Evolutionary conservation across 2,329 filamentous ascomycete genomes (phyloP), one percentile per base, ranked within the genome.

Genomic region (Aspergillus niger): DNA sequence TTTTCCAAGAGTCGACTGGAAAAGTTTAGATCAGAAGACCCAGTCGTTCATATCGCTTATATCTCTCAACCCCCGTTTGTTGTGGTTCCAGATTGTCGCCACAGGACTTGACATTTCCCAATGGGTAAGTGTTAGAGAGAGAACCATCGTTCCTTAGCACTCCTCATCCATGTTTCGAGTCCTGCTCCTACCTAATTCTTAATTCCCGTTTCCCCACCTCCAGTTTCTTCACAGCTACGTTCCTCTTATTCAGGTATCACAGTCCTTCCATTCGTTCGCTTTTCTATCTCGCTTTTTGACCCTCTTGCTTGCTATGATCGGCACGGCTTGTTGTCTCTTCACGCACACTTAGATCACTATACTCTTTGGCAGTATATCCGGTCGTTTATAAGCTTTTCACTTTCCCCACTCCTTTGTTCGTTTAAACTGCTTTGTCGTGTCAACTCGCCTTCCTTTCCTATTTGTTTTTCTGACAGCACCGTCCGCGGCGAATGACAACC

Each of bases 81-180:
- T 53, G 60, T 63, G 60, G 57, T 44, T 58, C 61, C 58, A 26
- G 30, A 57, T 56, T 53, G 55, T 57, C 55, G 56, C 58, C 60
- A 61, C 57, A 62, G 32, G 53, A 58, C 60, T 41, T 41, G 48
- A 59, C 55, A 22, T 50, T 59, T 64, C 57, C 62, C 59, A 55
- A 69, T 69, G 67, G 61, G 65, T 69, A 69, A 50, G 67, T 69
- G 44, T 52, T 55, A 57, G 28, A 36, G 32, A 36, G 32, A 53
- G 43, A 51, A 58, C 56, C 43, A 39, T 28, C 43, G 41, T 63
- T 53, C 58, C 48, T 57, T 55, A 38, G 48, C 48, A 41, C 41
- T 49, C 22, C 28, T 44, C 53, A 48, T 59, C 56, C 47, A 41
- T 38, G 38, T 51, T 55, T 52, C 51, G 28, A 43, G 32, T 55